A percentile compares a stretch with the other conserved stretches of the same genome.
These are phyloP conservation scores for Pyronema domesticum DNA, from an alignment of 495 filamentous ascomycete genomes.

Conservation along the genomic window DNA sequence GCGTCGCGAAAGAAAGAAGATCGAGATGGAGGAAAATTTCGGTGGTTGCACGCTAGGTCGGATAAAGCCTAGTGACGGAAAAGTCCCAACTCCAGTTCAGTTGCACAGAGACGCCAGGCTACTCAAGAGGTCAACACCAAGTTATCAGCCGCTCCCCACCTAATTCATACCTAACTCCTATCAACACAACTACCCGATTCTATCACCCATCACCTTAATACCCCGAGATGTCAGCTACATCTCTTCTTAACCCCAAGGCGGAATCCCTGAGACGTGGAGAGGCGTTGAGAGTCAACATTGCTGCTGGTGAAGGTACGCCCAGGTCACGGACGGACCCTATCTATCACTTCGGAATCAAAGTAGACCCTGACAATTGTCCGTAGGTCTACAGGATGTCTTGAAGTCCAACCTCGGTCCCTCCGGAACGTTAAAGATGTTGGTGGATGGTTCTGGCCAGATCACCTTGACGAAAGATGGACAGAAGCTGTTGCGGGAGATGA, in stretches of 20 bases:
- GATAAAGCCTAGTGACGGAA: neutral
- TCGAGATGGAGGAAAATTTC: conserved; percentile 4
- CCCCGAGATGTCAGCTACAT: conserved; percentile 63
- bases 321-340: neutral
- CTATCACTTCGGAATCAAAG: neutral
- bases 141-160: neutral
- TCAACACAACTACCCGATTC: neutral
- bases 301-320: conserved; percentile 55
- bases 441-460: conserved; percentile 93
- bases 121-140: neutral
- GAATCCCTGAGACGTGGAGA: conserved; percentile 93
- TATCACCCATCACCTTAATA: neutral
- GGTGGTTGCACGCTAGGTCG: conserved; percentile 2
- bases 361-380: neutral
- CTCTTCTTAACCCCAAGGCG: conserved; percentile 94
- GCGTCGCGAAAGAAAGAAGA: conserved; percentile 1
- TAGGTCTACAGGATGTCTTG: conserved; percentile 73
- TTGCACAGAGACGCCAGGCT: neutral
- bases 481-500: conserved; percentile 90
- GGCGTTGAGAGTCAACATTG: conserved; percentile 91
- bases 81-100: conserved; percentile 1
- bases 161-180: neutral
- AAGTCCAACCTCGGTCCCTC: conserved; percentile 89
- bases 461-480: conserved; percentile 99
- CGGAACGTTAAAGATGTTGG: conserved; percentile 97